Evolutionary conservation across 208 protist genomes (phyloP).

Genomic region (Acanthamoeba castellanii): DNA sequence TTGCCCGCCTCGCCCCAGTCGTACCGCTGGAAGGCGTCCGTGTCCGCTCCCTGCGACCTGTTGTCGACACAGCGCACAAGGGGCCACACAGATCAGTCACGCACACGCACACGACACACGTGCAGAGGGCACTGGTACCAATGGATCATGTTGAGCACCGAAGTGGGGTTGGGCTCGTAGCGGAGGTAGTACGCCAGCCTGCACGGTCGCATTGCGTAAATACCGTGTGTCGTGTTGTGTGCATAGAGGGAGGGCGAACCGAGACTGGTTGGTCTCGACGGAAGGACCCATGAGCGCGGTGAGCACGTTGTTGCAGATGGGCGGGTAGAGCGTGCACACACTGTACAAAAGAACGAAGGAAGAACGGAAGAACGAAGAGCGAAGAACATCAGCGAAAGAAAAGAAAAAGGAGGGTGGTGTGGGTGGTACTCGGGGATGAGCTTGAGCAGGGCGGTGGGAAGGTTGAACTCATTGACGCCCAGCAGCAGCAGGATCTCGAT

Average conservation of each 20-base stretch:
- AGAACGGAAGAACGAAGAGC: no score
- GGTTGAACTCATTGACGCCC: constrained; percentile 50
- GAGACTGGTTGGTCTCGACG: constrained; percentile 44
- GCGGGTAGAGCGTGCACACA: constrained; percentile 30
- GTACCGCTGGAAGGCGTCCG: constrained; percentile 38
- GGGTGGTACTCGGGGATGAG: constrained; percentile 32
- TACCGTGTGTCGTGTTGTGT: no score
- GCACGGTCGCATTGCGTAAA: background rate
- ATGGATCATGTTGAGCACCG: constrained; percentile 63
- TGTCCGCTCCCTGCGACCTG: constrained; percentile 6
- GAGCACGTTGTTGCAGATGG: constrained; percentile 40
- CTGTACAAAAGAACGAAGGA: background rate
- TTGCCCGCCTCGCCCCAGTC: constrained; percentile 56
- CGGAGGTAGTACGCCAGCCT: constrained; percentile 52
- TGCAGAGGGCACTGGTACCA: background rate
- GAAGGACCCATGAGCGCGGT: constrained; percentile 29
- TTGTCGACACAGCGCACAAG: background rate
- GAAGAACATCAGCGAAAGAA: no score
- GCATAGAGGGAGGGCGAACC: background rate
- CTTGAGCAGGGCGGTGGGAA: constrained; percentile 21
- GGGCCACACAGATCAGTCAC: background rate
- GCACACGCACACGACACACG: no score
- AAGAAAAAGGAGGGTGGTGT: background rate
- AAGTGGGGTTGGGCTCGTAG: constrained; percentile 58
- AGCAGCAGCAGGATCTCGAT: constrained; percentile 18